Percentiles rank a stretch among this genome's conserved stretches.
These are phyloP conservation scores for Phanerochaete sordida DNA, from an alignment of 768 basidiomycete genomes.

Conservation along the genomic window DNA sequence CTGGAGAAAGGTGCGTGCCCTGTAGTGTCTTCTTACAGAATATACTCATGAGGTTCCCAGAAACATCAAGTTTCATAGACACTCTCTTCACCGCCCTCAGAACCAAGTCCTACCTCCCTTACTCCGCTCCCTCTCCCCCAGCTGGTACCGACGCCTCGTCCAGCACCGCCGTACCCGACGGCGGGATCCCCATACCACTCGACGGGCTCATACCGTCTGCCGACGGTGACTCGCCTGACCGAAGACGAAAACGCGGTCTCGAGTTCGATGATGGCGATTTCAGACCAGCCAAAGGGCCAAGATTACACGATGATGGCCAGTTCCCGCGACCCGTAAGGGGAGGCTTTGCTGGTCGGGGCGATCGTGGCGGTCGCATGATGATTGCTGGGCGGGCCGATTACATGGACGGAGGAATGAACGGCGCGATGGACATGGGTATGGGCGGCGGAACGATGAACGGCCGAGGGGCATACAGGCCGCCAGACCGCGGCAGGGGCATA, in stretches of 20 bases:
- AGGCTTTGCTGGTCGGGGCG: slow-evolving; percentile 36
- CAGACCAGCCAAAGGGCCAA: slow-evolving; percentile 68
- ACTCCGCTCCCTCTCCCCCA: slow-evolving; percentile 46
- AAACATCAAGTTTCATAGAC: slow-evolving; percentile 76
- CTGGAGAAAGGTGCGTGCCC: slow-evolving; percentile 76
- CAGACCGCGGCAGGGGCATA: slow-evolving; percentile 70
- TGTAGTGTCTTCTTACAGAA: slow-evolving; percentile 10
- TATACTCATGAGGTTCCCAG: slow-evolving; percentile 28
- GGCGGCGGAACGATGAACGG: slow-evolving; percentile 31
- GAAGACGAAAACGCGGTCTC: slow-evolving; percentile 62
- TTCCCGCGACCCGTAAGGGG: slow-evolving; percentile 56
- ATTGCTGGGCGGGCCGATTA: slow-evolving; percentile 23
- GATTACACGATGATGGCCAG: slow-evolving; percentile 60
- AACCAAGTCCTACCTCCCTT: slow-evolving; percentile 83
- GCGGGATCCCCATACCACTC: slow-evolving; percentile 78
- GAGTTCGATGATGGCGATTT: slow-evolving; percentile 62
- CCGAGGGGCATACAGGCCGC: slow-evolving; percentile 61
- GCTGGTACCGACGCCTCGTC: slow-evolving; percentile 31
- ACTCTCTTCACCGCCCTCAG: slow-evolving; percentile 82
- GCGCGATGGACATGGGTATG: slow-evolving; percentile 27
- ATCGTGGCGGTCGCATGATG: slow-evolving; percentile 30
- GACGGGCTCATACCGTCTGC: slow-evolving; percentile 54
- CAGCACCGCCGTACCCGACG: slow-evolving; percentile 40
- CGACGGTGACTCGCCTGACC: slow-evolving; percentile 41
- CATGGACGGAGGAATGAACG: slow-evolving; percentile 24